phyloP scores from a whole-genome alignment of 495 filamentous ascomycete genomes.

The Lophiotrema nucula region DNA sequence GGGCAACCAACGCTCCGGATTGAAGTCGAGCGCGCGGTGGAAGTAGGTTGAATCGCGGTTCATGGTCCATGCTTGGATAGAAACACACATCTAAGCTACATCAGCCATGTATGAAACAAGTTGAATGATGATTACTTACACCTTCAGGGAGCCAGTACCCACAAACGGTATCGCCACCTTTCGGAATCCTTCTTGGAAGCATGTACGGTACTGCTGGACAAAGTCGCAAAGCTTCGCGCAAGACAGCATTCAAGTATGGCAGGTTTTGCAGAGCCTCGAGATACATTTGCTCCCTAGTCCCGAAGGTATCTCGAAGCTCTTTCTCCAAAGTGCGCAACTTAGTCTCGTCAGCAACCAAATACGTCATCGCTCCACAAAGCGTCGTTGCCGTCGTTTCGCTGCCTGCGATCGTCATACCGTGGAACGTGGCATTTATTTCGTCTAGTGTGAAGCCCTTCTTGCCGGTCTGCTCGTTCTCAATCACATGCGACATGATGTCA shows the following conservation, averaged over 20 bases:
- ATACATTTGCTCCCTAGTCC: constrained; percentile 2
- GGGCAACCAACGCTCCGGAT: constrained; percentile 10
- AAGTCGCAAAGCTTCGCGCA: constrained; percentile 19
- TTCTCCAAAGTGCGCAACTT: background rate
- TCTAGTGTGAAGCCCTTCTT: constrained; percentile 10
- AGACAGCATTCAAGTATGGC: constrained; percentile 21
- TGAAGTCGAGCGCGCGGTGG: background rate
- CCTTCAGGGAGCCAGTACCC: constrained; percentile 2
- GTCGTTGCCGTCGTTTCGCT: constrained; percentile 27
- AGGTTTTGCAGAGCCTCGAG: constrained; percentile 6
- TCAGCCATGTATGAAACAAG: background rate
- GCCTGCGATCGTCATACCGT: constrained; percentile 9
- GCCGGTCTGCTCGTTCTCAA: constrained; percentile 25
- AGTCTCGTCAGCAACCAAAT: constrained; percentile 5
- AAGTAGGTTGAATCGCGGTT: background rate
- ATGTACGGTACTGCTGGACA: constrained; percentile 12
- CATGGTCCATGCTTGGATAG: background rate
- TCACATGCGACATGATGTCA: constrained; percentile 43
- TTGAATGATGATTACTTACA: constrained; percentile 2
- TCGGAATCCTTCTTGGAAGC: background rate
- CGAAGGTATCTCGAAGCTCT: constrained; percentile 14
- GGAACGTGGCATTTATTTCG: constrained; percentile 3
- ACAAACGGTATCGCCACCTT: constrained; percentile 11
- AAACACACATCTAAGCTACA: background rate
- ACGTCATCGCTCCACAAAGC: constrained; percentile 1